Evolutionary conservation across 768 basidiomycete species (phyloP).

Genomic region (Neoboletus subvelutipes): DNA sequence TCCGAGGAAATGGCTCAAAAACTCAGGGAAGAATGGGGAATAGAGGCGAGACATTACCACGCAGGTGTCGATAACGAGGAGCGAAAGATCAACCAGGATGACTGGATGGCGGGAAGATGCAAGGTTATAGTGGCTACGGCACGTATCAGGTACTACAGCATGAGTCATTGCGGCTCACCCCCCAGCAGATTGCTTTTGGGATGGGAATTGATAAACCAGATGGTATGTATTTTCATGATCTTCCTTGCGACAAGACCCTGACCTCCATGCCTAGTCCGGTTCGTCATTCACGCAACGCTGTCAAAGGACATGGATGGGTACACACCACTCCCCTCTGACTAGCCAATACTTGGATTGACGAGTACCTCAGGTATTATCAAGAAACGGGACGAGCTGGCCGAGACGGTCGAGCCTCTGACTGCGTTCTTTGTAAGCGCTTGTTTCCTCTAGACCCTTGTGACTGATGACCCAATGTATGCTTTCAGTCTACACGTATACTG

Average conservation of each 20-base stretch:
- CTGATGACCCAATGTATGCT: neutral
- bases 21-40: slow-evolving; percentile 53
- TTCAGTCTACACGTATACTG: slow-evolving; percentile 64
- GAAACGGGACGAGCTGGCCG: slow-evolving; percentile 97
- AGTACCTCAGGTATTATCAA: slow-evolving; percentile 70
- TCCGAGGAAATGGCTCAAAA: slow-evolving; percentile 81
- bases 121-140: slow-evolving; percentile 94
- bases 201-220: slow-evolving; percentile 94
- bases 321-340: slow-evolving; percentile 16
- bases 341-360: neutral
- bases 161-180: neutral
- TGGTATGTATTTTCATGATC: slow-evolving; percentile 41
- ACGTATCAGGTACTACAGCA: slow-evolving; percentile 20
- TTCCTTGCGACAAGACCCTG: neutral
- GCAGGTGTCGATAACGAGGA: slow-evolving; percentile 69
- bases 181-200: slow-evolving; percentile 82
- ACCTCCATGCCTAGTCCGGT: slow-evolving; percentile 61
- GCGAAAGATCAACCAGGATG: slow-evolving; percentile 57
- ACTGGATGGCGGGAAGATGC: slow-evolving; percentile 73
- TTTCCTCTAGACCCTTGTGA: neutral
- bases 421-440: slow-evolving; percentile 71
- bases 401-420: slow-evolving; percentile 81
- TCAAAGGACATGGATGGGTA: slow-evolving; percentile 86
- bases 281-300: slow-evolving; percentile 84
- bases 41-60: slow-evolving; percentile 82